These are phyloP conservation scores for Nothomitra cinnamomea DNA, from an alignment of 2,329 filamentous ascomycete genomes.

Conservation along the genomic window DNA sequence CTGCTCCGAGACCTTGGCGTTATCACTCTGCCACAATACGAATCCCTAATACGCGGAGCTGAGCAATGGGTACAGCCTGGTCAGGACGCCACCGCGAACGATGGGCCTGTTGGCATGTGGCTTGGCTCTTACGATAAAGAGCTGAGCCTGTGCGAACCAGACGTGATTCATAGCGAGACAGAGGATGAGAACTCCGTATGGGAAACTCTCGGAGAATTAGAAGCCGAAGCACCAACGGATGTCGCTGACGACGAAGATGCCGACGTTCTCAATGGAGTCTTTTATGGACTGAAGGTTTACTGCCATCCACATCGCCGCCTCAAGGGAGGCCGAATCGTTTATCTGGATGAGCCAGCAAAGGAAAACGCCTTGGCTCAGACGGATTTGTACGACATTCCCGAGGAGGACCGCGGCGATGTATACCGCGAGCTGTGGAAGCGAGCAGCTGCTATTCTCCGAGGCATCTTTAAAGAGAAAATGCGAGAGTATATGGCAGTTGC, in stretches of 20 bases:
- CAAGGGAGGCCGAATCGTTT: no score
- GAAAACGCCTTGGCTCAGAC: slow-evolving; percentile 22
- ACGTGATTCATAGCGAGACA: slow-evolving; percentile 35
- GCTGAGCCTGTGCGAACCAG: slow-evolving; percentile 18
- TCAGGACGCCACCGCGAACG: no score
- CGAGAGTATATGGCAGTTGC: slow-evolving; percentile 32
- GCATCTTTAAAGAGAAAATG: slow-evolving; percentile 32
- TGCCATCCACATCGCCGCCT: slow-evolving; percentile 17
- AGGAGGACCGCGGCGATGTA: slow-evolving; percentile 39
- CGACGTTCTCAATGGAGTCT: slow-evolving; percentile 32
- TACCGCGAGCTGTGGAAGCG: slow-evolving; percentile 47
- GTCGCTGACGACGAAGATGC: slow-evolving; percentile 34
- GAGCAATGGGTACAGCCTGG: slow-evolving; percentile 24
- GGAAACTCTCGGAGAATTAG: slow-evolving; percentile 42
- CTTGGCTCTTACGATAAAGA: slow-evolving; percentile 28
- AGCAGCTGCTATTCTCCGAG: slow-evolving; percentile 31
- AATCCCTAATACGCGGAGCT: slow-evolving; percentile 39
- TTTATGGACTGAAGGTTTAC: slow-evolving; percentile 25
- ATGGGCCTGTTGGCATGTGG: slow-evolving; percentile 34
- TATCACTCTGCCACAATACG: slow-evolving; percentile 44
- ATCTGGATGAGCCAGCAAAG: slow-evolving; percentile 12
- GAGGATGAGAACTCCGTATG: slow-evolving; percentile 44
- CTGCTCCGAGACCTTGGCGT: slow-evolving; percentile 37
- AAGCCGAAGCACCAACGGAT: slow-evolving; percentile 30
- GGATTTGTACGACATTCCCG: slow-evolving; percentile 45